A percentile compares a stretch with the other conserved stretches of the same genome.
phyloP scores from a whole-genome alignment of 768 basidiomycete species.

The Termitomyces sp. region DNA sequence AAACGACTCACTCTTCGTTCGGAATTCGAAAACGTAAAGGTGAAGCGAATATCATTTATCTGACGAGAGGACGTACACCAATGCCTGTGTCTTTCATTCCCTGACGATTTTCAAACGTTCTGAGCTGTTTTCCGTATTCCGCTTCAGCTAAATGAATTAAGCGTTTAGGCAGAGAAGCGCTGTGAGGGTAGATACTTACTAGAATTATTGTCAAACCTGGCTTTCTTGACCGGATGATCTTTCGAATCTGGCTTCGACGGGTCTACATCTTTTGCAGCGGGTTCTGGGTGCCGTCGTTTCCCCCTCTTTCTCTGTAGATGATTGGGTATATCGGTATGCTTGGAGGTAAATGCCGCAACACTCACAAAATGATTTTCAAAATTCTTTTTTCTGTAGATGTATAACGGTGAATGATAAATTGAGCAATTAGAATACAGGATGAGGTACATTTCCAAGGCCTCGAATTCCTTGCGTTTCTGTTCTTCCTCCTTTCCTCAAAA shows the following conservation, averaged over 20 bases:
- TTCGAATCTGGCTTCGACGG: conserved; percentile 21
- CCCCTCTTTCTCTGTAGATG: conserved; percentile 47
- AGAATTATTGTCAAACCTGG: conserved; percentile 26
- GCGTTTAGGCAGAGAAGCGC: not conserved
- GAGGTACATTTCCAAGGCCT: conserved; percentile 41
- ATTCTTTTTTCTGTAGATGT: conserved; percentile 46
- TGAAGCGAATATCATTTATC: conserved; percentile 24
- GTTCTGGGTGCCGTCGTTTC: conserved; percentile 49
- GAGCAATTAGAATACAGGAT: not conserved
- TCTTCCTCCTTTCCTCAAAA: conserved; percentile 46
- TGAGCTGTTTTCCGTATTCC: conserved; percentile 41
- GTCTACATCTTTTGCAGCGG: conserved; percentile 9
- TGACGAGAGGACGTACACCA: conserved; percentile 41
- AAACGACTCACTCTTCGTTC: conserved; percentile 9
- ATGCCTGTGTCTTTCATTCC: conserved; percentile 42
- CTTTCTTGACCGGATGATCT: conserved; percentile 36
- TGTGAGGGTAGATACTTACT: conserved; percentile 25
- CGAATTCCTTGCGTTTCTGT: conserved; percentile 52
- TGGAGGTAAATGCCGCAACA: not conserved
- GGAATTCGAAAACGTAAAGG: not conserved
- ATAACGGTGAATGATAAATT: conserved; percentile 4
- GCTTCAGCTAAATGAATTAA: conserved; percentile 20
- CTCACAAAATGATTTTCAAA: conserved; percentile 48
- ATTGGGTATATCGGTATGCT: not conserved
- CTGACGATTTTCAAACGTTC: conserved; percentile 30